phyloP scores from a whole-genome alignment of 179 eudicot species.

The Camellia oleifera region DNA sequence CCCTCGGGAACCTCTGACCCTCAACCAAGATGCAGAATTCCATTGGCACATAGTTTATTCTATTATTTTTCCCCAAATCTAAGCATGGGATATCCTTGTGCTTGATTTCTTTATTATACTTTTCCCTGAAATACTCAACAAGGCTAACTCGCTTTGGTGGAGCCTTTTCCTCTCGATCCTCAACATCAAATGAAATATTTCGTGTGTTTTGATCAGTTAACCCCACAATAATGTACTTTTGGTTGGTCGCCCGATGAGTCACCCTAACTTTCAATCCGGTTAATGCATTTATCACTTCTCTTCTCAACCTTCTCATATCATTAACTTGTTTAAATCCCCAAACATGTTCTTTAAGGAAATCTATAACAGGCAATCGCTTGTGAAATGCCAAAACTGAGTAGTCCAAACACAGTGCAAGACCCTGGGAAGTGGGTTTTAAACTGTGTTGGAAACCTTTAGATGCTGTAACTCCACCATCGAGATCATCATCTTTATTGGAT shows the following conservation, averaged over 20 bases:
- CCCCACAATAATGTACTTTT: constrained; percentile 38
- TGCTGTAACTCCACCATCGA: constrained; percentile 47
- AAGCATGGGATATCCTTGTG: constrained; percentile 50
- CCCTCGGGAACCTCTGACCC: constrained; percentile 63
- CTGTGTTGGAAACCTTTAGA: constrained; percentile 60
- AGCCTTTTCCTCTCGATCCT: constrained; percentile 35
- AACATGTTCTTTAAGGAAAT: constrained; percentile 45
- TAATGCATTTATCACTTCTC: constrained; percentile 27
- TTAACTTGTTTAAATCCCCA: constrained; percentile 16
- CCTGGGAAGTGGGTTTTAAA: constrained; percentile 56
- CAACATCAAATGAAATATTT: constrained; percentile 37
- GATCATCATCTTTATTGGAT: constrained; percentile 23
- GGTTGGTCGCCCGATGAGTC: constrained; percentile 57
- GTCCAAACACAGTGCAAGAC: constrained; percentile 61
- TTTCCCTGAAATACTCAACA: constrained; percentile 50
- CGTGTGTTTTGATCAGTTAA: constrained; percentile 39
- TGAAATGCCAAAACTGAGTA: constrained; percentile 57
- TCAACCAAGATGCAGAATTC: constrained; percentile 65
- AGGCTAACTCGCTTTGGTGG: constrained; percentile 30
- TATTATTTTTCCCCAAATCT: constrained; percentile 44
- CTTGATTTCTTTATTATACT: constrained; percentile 32
- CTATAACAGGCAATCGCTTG: constrained; percentile 49
- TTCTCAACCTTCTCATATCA: constrained; percentile 13
- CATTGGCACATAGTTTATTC: constrained; percentile 56
- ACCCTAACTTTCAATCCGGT: constrained; percentile 54